Evolutionary conservation across 2,329 filamentous ascomycete genomes (phyloP).

Genomic region (Fusarium tuaranense): DNA sequence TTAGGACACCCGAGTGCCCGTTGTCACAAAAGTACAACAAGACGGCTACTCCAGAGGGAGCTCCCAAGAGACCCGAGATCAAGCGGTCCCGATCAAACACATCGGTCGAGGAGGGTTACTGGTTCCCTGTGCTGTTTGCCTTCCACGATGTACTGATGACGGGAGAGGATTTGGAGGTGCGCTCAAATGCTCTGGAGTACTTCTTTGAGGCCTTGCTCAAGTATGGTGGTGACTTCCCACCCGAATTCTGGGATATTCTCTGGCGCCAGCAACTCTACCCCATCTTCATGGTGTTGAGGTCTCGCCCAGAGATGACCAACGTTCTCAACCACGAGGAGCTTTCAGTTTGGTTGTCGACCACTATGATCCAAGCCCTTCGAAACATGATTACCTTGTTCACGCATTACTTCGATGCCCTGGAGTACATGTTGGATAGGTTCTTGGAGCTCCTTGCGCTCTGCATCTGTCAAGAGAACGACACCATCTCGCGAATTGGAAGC

Average conservation of each 20-base stretch:
- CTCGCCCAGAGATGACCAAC: slow-evolving; percentile 95
- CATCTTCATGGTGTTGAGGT: slow-evolving; percentile 98
- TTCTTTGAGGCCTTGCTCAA: slow-evolving; percentile 94
- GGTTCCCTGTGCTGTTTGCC: slow-evolving; percentile 97
- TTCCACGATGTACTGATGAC: slow-evolving; percentile 99
- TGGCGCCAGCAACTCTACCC: slow-evolving; percentile 98
- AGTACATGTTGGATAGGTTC: slow-evolving; percentile 99
- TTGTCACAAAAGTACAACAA: slow-evolving; percentile 73
- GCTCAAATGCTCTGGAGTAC: slow-evolving; percentile 91
- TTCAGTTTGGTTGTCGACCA: slow-evolving; percentile 98
- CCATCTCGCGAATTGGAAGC: slow-evolving; percentile 95
- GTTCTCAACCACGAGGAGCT: slow-evolving; percentile 96
- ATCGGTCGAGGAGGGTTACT: slow-evolving; percentile 95
- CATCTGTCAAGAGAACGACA: slow-evolving; percentile 99
- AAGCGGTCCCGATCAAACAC: slow-evolving; percentile 76
- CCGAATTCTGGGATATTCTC: slow-evolving; percentile 97
- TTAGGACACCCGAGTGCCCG: slow-evolving; percentile 94
- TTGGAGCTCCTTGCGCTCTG: slow-evolving; percentile 93
- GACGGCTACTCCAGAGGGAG: slow-evolving; percentile 57
- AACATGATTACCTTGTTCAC: slow-evolving; percentile 99
- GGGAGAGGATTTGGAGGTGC: slow-evolving; percentile 95
- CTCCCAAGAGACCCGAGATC: slow-evolving; percentile 57
- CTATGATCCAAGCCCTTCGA: slow-evolving; percentile 97
- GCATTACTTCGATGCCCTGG: slow-evolving; percentile 95
- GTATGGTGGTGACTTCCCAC: slow-evolving; percentile 91